A percentile compares a stretch with the other conserved stretches of the same genome.
phyloP scores from a whole-genome alignment of 1,284 basidiomycete genomes.

The Taiwanofungus camphoratus region DNA sequence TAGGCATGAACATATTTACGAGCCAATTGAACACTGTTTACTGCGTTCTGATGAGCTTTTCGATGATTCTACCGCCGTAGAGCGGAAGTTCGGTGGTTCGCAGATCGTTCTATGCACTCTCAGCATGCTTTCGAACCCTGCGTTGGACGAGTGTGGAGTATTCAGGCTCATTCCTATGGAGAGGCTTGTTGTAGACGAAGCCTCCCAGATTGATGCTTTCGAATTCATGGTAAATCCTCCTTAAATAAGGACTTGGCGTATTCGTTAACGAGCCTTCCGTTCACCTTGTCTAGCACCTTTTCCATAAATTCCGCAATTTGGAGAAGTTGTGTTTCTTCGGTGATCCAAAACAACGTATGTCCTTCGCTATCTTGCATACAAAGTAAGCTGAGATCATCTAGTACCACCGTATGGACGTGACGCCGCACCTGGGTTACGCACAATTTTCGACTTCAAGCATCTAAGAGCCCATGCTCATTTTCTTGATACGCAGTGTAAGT shows the following conservation, averaged over 20 bases:
- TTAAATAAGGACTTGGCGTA: not conserved
- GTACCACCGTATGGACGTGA: conserved; percentile 45
- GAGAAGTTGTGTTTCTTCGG: conserved; percentile 39
- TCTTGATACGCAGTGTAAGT: conserved; percentile 41
- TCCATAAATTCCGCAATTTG: conserved; percentile 25
- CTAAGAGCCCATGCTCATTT: conserved; percentile 30
- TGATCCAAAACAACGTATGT: conserved; percentile 42
- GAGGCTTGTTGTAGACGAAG: conserved; percentile 42
- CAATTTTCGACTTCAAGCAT: conserved; percentile 43
- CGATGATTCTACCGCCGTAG: not conserved
- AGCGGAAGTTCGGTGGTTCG: conserved; percentile 22
- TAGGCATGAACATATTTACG: conserved; percentile 71
- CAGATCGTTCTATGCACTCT: conserved; percentile 62
- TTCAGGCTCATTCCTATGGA: conserved; percentile 34
- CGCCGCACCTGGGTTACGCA: conserved; percentile 31
- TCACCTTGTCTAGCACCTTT: conserved; percentile 29
- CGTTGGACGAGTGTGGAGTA: conserved; percentile 13
- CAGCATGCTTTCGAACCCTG: conserved; percentile 53
- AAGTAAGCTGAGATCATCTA: conserved; percentile 14
- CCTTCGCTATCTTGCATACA: not conserved
- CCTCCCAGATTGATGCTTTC: conserved; percentile 38
- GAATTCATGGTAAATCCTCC: conserved; percentile 6
- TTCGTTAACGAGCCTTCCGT: not conserved
- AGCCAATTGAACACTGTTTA: conserved; percentile 32
- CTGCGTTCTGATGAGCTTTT: conserved; percentile 48